Base-by-base conservation (phyloP, 2,329 filamentous ascomycete species). In the Verticillium tricorpus region DNA sequence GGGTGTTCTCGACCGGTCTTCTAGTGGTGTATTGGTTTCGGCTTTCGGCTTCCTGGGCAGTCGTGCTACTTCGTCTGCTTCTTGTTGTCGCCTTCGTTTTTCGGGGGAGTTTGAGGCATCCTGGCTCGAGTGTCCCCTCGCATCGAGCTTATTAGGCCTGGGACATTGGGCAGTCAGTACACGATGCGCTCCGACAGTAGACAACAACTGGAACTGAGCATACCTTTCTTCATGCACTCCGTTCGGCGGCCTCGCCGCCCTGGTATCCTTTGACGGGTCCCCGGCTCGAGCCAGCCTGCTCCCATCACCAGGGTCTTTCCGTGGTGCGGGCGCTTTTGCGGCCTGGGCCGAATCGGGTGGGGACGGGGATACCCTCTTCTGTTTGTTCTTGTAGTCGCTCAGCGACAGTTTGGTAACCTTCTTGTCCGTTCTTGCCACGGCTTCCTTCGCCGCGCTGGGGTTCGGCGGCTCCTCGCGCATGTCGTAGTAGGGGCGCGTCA, bases 371-470 rank as follows among this genome's bases (percentile, higher is more conserved):
- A 55, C 37, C 60, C 74, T 75, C 67, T 73, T 74, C 70, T 81
- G 82, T 70, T 82, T 82, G 64, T 83, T 86, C 72, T 83, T 83
- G 67, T 86, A 87, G 70, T 86, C 84, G 71, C 81, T 84, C 63
- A 87, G 72, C 15, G 83, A 85, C 65, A 86, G 70, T 71, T 85
- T 85, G 57, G 73, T 77, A 55, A 72, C 69, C 75, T 84, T 85
- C 72, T 80, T 85, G 68, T 81, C 78, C 63, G 72, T 72, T 64
- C 72, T 76, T 58, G 72, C 72, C 66, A 77, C 73, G 60, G 77
- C 67, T 63, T 82, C 77, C 63, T 75, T 71, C 67, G 69, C 71
- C 64, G 77, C 70, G 61, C 77, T 72, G 62, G 74, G 73, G 45
- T 76, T 77, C 12, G 76, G 75, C 25, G 78, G 75, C 63, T 84